phyloP scores from a whole-genome alignment of 2,329 filamentous ascomycete species.

The Eutypa lata region DNA sequence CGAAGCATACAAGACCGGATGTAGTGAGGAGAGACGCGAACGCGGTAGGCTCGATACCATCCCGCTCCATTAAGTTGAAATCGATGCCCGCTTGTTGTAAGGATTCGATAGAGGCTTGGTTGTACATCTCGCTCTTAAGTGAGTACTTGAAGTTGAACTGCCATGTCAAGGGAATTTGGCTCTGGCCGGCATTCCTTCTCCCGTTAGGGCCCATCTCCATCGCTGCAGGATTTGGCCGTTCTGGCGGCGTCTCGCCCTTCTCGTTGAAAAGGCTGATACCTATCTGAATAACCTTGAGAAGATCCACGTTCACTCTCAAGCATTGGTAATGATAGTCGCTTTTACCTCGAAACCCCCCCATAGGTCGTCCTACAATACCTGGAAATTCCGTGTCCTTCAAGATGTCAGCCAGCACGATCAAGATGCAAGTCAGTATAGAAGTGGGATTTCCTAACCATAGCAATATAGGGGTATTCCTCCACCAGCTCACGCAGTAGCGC shows the following conservation, averaged over 20 bases:
- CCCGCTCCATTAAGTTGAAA: constrained; percentile 76
- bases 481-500: constrained; percentile 76
- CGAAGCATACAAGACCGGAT: constrained; percentile 83
- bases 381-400: constrained; percentile 93
- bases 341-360: constrained; percentile 91
- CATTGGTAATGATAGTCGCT: constrained; percentile 99
- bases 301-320: constrained; percentile 91
- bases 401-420: constrained; percentile 16
- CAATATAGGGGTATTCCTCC: constrained; percentile 91
- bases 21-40: constrained; percentile 90
- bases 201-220: constrained; percentile 35
- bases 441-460: constrained; percentile 68
- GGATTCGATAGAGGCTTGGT: constrained; percentile 89
- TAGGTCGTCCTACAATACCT: constrained; percentile 92
- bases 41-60: constrained; percentile 85
- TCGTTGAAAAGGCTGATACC: constrained; percentile 91
- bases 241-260: constrained; percentile 81
- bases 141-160: constrained; percentile 99
- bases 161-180: constrained; percentile 82
- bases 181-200: constrained; percentile 38
- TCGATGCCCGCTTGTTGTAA: constrained; percentile 90
- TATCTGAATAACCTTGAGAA: constrained; percentile 96
- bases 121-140: constrained; percentile 94
- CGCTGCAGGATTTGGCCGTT: constrained; percentile 53
- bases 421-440: neutral